A percentile compares a stretch with the other conserved stretches of the same genome.
Evolutionary conservation across 2,329 filamentous ascomycete species (phyloP).

Genomic region (Pyricularia pennisetigena): DNA sequence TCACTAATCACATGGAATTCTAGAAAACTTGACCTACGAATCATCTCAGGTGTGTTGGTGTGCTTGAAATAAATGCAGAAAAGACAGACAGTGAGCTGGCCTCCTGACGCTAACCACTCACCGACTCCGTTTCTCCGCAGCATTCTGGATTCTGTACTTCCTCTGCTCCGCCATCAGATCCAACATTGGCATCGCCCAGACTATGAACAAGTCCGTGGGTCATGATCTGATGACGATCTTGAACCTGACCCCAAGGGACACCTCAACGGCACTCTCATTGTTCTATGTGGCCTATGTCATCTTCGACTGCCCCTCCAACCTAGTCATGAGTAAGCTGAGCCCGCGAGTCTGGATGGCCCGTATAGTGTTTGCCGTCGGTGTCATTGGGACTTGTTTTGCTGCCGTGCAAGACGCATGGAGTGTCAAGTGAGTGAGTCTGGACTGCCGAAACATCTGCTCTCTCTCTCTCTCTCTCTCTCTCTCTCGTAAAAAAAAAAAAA

Average conservation of each 20-base stretch:
- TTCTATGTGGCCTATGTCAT: constrained; percentile 92
- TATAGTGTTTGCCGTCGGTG: constrained; percentile 77
- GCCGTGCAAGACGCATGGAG: constrained; percentile 78
- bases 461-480: too few species aligned
- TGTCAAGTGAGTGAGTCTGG: constrained; percentile 52
- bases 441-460: not conserved
- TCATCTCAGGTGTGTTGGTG: constrained; percentile 40
- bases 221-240: constrained; percentile 71
- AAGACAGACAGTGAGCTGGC: not conserved
- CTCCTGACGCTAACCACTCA: constrained; percentile 1
- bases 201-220: constrained; percentile 65
- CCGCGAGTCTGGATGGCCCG: constrained; percentile 87
- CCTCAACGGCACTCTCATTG: constrained; percentile 73
- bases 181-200: constrained; percentile 89
- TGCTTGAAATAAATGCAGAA: not conserved
- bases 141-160: constrained; percentile 88
- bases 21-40: constrained; percentile 46
- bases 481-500: too few species aligned
- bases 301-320: constrained; percentile 81
- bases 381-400: constrained; percentile 76
- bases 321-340: constrained; percentile 77
- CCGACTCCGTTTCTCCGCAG: constrained; percentile 22
- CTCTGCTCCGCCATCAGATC: constrained; percentile 85
- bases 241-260: constrained; percentile 60
- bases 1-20: not conserved